Conservation (phyloP, 345 rosid species). For the thale cress (Arabidopsis thaliana) region DNA sequence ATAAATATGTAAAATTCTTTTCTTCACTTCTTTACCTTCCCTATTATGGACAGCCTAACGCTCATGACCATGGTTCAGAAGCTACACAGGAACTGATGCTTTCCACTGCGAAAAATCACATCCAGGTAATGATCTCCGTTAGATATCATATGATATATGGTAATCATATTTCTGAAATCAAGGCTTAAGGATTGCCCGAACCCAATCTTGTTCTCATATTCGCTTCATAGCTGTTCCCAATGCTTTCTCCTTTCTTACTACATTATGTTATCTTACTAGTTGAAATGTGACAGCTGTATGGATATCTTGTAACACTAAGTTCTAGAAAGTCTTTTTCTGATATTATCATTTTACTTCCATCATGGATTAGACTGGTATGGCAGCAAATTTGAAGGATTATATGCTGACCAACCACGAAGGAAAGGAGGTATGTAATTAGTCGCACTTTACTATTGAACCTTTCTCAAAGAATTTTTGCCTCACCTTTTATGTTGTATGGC, state of each 20-base stretch:
- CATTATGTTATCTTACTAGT: neutral
- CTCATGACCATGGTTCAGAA: slow-evolving; percentile 83
- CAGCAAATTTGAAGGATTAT: slow-evolving; percentile 83
- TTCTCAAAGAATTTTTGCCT: neutral
- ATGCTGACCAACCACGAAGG: slow-evolving; percentile 68
- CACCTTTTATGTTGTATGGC: slow-evolving; percentile 18
- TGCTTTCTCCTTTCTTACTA: neutral
- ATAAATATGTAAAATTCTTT: slow-evolving; percentile 11
- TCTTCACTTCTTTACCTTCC: slow-evolving; percentile 22
- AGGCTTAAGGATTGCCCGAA: slow-evolving; percentile 13
- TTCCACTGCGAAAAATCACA: slow-evolving; percentile 77
- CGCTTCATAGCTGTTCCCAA: neutral
- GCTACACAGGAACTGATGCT: slow-evolving; percentile 71
- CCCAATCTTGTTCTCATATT: slow-evolving; percentile 6
- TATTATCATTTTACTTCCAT: slow-evolving; percentile 8
- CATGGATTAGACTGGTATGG: slow-evolving; percentile 75
- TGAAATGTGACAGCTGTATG: neutral
- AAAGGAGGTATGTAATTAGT: slow-evolving; percentile 57
- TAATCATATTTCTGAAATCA: slow-evolving; percentile 1
- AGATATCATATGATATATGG: neutral
- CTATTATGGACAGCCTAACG: slow-evolving; percentile 67
- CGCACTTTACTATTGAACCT: slow-evolving; percentile 3
- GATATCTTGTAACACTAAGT: slow-evolving; percentile 4
- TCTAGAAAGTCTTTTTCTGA: neutral
- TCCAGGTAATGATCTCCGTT: slow-evolving; percentile 62